phyloP scores from a whole-genome alignment of 352 stramenopile species.

The Phytopythium ostracodes region DNA sequence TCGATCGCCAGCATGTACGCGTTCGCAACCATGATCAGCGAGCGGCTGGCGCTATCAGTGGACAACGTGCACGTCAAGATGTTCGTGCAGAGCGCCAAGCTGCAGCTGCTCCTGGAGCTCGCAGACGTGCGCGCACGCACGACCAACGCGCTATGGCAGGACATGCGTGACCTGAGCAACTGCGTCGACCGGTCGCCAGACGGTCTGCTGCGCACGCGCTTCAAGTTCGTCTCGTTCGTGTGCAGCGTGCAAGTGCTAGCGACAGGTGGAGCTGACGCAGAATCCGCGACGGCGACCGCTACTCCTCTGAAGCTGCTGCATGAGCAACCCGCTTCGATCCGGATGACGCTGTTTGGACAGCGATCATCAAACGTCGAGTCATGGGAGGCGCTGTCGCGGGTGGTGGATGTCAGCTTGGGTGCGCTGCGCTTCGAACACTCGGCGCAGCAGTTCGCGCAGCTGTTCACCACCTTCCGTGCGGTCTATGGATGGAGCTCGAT shows the following conservation, averaged over 20 bases:
- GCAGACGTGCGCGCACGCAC: slow-evolving; percentile 43
- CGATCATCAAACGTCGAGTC: slow-evolving; percentile 27
- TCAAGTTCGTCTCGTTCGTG: slow-evolving; percentile 56
- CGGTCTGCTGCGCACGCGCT: slow-evolving; percentile 54
- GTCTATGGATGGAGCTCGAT: not conserved
- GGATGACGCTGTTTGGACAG: slow-evolving; percentile 54
- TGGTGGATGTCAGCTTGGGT: slow-evolving; percentile 56
- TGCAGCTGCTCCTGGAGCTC: slow-evolving; percentile 37
- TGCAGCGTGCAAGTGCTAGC: slow-evolving; percentile 24
- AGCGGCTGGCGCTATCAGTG: slow-evolving; percentile 41
- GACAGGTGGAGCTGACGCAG: not conserved
- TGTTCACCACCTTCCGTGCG: not conserved
- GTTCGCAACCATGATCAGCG: slow-evolving; percentile 49
- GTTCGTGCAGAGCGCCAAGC: slow-evolving; percentile 26
- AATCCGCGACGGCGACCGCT: not conserved
- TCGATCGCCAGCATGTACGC: slow-evolving; percentile 58
- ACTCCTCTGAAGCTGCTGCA: slow-evolving; percentile 23
- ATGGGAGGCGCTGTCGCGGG: slow-evolving; percentile 50
- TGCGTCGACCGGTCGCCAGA: slow-evolving; percentile 61
- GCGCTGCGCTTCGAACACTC: slow-evolving; percentile 23
- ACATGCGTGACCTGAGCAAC: slow-evolving; percentile 50
- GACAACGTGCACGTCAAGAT: slow-evolving; percentile 54
- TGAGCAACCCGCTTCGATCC: slow-evolving; percentile 42
- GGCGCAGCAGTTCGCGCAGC: not conserved
- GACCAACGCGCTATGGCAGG: slow-evolving; percentile 62